Percentiles rank a stretch among this genome's conserved stretches.
These are phyloP conservation scores for Agroathelia rolfsii DNA, from an alignment of 1,284 basidiomycete genomes.

Conservation along the genomic window DNA sequence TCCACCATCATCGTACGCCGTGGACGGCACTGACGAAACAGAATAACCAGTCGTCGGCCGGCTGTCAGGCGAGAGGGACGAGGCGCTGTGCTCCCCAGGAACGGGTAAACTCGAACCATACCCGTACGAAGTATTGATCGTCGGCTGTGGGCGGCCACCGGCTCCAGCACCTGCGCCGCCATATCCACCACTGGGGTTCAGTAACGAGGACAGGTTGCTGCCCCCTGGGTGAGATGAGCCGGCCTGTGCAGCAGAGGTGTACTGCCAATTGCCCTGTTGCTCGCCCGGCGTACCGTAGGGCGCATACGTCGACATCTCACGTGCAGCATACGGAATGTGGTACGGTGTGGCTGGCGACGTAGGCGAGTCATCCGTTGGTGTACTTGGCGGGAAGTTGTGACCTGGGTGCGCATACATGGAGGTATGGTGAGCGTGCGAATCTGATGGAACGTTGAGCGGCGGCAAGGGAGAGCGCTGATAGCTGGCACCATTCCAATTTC, in stretches of 20 bases:
- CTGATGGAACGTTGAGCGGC: constrained; percentile 72
- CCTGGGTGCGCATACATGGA: constrained; percentile 35
- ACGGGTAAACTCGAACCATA: constrained; percentile 53
- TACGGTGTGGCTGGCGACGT: constrained; percentile 43
- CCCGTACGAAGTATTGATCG: constrained; percentile 60
- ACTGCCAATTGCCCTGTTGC: constrained; percentile 50
- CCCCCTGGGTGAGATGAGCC: constrained; percentile 53
- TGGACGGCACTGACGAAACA: constrained; percentile 64
- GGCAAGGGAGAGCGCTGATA: constrained; percentile 60
- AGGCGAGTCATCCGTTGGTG: constrained; percentile 56
- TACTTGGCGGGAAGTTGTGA: constrained; percentile 43
- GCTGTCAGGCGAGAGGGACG: constrained; percentile 70
- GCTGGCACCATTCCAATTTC: constrained; percentile 42
- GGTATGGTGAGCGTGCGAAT: constrained; percentile 46
- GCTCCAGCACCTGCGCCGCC: constrained; percentile 49
- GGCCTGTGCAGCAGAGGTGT: constrained; percentile 38
- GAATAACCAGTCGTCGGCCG: constrained; percentile 77
- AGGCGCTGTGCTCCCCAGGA: constrained; percentile 55
- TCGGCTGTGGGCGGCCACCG: constrained; percentile 42
- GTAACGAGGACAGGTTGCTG: constrained; percentile 65
- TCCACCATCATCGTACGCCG: constrained; percentile 55
- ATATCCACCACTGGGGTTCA: constrained; percentile 57
- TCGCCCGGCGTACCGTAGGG: constrained; percentile 47
- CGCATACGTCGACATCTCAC: constrained; percentile 34
- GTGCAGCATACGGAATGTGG: constrained; percentile 27